phyloP scores from a whole-genome alignment of 495 filamentous ascomycete species.

The Xylaria flabelliformis region DNA sequence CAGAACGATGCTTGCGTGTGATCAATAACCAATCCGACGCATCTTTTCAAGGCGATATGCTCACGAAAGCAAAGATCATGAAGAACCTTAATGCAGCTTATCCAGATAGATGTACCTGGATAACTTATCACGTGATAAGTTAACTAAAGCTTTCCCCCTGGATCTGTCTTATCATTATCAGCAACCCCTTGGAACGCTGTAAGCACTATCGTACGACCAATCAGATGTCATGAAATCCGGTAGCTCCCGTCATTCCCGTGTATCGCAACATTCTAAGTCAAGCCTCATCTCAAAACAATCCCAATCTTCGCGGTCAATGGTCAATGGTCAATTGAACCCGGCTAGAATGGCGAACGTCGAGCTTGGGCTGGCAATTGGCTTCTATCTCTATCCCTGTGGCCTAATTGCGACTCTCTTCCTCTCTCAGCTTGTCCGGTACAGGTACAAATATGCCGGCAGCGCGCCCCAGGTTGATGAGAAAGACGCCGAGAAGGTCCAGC shows the following conservation, averaged over 20 bases:
- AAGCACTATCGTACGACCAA: conserved; percentile 13
- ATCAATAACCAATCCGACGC: neutral
- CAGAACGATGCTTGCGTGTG: neutral
- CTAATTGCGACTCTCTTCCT: conserved; percentile 37
- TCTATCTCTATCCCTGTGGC: conserved; percentile 43
- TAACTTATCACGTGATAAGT: neutral
- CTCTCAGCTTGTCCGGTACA: conserved; percentile 40
- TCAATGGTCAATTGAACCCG: conserved; percentile 11
- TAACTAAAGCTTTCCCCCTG: neutral
- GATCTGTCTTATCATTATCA: neutral
- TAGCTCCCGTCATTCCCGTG: conserved; percentile 7
- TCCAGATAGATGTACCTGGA: neutral
- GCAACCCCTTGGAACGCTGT: neutral
- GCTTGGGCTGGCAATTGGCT: conserved; percentile 40
- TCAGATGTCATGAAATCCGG: neutral
- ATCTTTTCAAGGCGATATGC: neutral
- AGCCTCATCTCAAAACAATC: neutral
- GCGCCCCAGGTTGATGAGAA: conserved; percentile 34
- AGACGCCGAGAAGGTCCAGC: conserved; percentile 30
- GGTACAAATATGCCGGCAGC: conserved; percentile 30
- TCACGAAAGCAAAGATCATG: neutral
- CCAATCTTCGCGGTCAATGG: conserved; percentile 4
- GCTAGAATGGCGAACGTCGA: conserved; percentile 28
- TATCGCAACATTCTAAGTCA: neutral
- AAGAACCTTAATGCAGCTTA: too few relatives aligned